These are phyloP conservation scores for Bisporella sp. DNA, from an alignment of 2,329 filamentous ascomycete genomes.

Conservation along the genomic window DNA sequence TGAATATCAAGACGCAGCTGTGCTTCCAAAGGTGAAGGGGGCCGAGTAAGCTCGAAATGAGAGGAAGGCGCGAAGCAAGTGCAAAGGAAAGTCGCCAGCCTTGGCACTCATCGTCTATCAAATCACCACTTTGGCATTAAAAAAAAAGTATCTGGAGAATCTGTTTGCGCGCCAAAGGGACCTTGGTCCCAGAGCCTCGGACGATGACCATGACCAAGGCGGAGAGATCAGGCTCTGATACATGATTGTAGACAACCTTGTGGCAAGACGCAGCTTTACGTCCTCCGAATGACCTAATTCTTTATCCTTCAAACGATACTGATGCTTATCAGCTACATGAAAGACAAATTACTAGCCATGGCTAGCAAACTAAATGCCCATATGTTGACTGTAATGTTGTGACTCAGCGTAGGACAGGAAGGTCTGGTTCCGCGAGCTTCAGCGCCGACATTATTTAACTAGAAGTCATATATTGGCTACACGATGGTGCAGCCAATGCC, in stretches of 20 bases:
- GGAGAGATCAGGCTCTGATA: conserved; percentile 16
- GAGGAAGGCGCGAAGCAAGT: too few species aligned
- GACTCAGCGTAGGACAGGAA: conserved; percentile 17
- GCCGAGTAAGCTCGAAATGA: too few species aligned
- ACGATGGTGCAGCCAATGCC: conserved; percentile 10
- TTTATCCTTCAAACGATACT: not conserved
- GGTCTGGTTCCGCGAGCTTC: conserved; percentile 8
- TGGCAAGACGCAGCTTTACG: conserved; percentile 7
- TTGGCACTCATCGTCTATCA: too few species aligned
- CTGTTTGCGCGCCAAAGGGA: too few species aligned
- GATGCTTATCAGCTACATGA: conserved; percentile 12
- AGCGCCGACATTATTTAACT: too few species aligned
- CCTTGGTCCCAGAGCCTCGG: too few species aligned
- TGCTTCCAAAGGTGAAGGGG: conserved; percentile 4
- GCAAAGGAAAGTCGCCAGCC: too few species aligned
- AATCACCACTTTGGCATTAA: too few species aligned
- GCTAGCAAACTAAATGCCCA: conserved; percentile 7
- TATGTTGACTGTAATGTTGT: conserved; percentile 12
- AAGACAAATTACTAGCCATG: not conserved
- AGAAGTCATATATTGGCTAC: conserved; percentile 7
- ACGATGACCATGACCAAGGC: too few species aligned
- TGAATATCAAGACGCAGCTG: conserved; percentile 13
- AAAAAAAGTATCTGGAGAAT: too few species aligned
- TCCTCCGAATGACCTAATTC: not conserved
- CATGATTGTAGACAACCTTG: conserved; percentile 11